Conservation (phyloP, 2,329 filamentous ascomycete genomes). For the Niveomyces coronatus region DNA sequence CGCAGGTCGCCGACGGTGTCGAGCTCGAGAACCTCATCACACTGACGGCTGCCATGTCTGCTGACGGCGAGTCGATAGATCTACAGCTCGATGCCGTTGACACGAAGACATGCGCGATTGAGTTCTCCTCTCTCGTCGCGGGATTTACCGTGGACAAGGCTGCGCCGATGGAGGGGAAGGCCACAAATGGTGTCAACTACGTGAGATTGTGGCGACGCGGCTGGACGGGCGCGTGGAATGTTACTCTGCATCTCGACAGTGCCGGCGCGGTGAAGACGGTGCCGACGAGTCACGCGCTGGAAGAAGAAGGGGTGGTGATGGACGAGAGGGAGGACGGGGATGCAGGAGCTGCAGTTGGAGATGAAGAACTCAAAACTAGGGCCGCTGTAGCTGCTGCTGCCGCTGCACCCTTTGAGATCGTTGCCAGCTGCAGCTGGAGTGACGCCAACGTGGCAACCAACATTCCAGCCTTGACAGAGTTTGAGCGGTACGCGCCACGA, state of each 20-base stretch:
- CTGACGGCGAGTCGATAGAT: conserved; percentile 38
- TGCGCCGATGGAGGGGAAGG: conserved; percentile 47
- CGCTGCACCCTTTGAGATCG: conserved; percentile 43
- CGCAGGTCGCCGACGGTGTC: conserved; percentile 46
- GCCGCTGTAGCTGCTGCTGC: too few species aligned
- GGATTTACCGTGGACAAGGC: conserved; percentile 54
- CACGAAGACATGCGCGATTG: conserved; percentile 67
- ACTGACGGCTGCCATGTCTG: conserved; percentile 32
- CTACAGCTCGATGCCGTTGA: conserved; percentile 62
- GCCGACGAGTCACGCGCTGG: too few species aligned
- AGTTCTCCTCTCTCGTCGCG: conserved; percentile 58
- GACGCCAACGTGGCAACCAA: conserved; percentile 63
- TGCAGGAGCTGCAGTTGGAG: too few species aligned
- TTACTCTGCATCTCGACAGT: conserved; percentile 28
- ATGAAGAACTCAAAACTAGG: conserved; percentile 7
- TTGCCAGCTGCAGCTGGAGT: conserved; percentile 73
- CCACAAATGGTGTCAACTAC: conserved; percentile 52
- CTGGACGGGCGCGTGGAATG: conserved; percentile 67
- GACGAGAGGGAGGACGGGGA: background rate
- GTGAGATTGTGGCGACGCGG: conserved; percentile 74
- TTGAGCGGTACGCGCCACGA: conserved; percentile 60
- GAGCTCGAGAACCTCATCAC: conserved; percentile 48
- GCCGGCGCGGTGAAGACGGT: conserved; percentile 3
- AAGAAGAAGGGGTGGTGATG: too few species aligned
- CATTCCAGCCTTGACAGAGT: conserved; percentile 79